phyloP scores from a whole-genome alignment of 1,284 basidiomycete genomes.

The Fistulina hepatica region DNA sequence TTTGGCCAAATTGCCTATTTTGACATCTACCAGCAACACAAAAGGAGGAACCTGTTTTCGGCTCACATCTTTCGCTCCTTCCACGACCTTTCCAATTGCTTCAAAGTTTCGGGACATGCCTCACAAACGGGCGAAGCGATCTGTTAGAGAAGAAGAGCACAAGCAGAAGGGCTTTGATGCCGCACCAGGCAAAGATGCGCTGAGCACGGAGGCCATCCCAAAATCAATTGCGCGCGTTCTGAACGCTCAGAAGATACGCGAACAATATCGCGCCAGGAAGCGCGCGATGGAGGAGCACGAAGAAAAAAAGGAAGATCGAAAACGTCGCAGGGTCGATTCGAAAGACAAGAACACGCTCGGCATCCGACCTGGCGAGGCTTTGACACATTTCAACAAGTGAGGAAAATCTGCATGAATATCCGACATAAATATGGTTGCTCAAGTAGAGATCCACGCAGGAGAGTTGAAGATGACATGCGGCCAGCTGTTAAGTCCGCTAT shows the following conservation, averaged over 20 bases:
- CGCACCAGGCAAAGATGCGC: slow-evolving; percentile 31
- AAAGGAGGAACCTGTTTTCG: too few species aligned
- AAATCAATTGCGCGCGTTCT: slow-evolving; percentile 55
- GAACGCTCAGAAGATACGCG: slow-evolving; percentile 47
- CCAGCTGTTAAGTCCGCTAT: slow-evolving; percentile 51
- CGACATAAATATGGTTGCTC: too few species aligned
- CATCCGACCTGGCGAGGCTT: slow-evolving; percentile 57
- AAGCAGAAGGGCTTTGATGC: slow-evolving; percentile 36
- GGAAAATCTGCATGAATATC: too few species aligned
- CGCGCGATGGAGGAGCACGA: slow-evolving; percentile 18
- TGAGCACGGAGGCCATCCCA: slow-evolving; percentile 47
- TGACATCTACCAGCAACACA: too few species aligned
- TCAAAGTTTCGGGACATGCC: slow-evolving; percentile 34
- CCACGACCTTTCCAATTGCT: too few species aligned
- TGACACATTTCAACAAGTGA: slow-evolving; percentile 64
- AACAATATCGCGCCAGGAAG: slow-evolving; percentile 34
- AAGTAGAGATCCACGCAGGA: slow-evolving; percentile 26
- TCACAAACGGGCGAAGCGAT: slow-evolving; percentile 50
- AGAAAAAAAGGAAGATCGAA: slow-evolving; percentile 17
- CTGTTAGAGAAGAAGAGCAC: slow-evolving; percentile 31
- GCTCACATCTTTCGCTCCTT: too few species aligned
- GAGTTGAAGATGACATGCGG: slow-evolving; percentile 61
- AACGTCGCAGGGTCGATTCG: slow-evolving; percentile 14
- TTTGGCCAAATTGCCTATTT: too few species aligned
- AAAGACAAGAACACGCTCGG: slow-evolving; percentile 23